phyloP scores from a whole-genome alignment of 2,329 filamentous ascomycete genomes.

The Basipetospora chlamydospora region DNA sequence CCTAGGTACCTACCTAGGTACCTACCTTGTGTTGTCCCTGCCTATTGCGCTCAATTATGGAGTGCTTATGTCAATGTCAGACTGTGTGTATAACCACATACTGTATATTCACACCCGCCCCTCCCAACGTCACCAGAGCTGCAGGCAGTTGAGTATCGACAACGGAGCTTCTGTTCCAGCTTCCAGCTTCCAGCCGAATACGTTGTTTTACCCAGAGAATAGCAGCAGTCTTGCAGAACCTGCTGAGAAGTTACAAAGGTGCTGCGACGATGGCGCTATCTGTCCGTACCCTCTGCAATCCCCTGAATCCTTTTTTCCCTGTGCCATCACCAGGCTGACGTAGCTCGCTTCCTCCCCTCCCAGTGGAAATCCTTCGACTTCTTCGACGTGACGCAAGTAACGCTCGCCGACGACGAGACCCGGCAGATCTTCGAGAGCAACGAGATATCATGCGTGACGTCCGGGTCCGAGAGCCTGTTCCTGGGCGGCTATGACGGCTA shows the following conservation, averaged over 20 bases:
- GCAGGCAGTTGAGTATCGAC: no score
- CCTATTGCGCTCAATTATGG: neutral
- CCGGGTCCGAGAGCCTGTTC: constrained; percentile 80
- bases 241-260: no score
- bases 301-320: no score
- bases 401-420: constrained; percentile 65
- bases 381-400: constrained; percentile 85
- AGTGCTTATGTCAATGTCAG: no score
- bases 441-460: constrained; percentile 70
- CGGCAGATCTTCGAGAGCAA: constrained; percentile 67
- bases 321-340: neutral
- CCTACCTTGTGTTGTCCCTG: no score
- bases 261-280: constrained; percentile 4
- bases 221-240: neutral
- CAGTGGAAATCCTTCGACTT: constrained; percentile 99
- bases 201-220: neutral
- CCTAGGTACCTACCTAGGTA: no score
- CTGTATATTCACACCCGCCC: neutral
- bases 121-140: no score
- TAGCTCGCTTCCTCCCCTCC: neutral
- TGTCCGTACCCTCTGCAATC: neutral
- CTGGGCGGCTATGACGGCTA: constrained; percentile 73
- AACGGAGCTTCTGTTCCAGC: neutral
- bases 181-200: no score
- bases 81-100: no score